Evolutionary conservation across 2,329 filamentous ascomycete species (phyloP).

Genomic region (Aspergillus eucalypticola): DNA sequence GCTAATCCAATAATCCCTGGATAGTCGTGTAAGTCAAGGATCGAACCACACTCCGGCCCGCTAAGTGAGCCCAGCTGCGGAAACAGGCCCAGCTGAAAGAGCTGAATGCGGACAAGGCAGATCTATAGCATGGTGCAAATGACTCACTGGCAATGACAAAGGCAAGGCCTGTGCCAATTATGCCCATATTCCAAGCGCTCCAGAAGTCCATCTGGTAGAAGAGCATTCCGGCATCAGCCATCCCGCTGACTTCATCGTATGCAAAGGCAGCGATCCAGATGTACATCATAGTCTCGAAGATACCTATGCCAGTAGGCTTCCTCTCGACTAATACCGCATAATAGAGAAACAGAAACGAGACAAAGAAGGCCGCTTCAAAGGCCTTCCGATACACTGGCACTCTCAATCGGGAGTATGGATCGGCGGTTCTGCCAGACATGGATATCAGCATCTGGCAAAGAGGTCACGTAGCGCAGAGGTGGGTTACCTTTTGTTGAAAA

Average conservation of each 20-base stretch:
- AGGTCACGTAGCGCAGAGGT: neutral
- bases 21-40: conserved; percentile 1
- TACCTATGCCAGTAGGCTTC: conserved; percentile 65
- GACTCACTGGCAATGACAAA: conserved; percentile 72
- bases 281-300: conserved; percentile 72
- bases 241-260: conserved; percentile 84
- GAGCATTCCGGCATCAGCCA: conserved; percentile 79
- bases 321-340: conserved; percentile 81
- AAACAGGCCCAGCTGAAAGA: conserved; percentile 7
- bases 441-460: neutral
- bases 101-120: conserved; percentile 22
- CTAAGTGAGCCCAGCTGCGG: neutral
- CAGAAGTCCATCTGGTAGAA: conserved; percentile 85
- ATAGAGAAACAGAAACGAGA: conserved; percentile 74
- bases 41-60: neutral
- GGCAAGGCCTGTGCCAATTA: conserved; percentile 69
- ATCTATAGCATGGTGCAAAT: conserved; percentile 10
- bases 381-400: conserved; percentile 83
- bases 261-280: conserved; percentile 85
- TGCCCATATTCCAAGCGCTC: conserved; percentile 72
- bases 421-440: conserved; percentile 53
- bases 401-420: conserved; percentile 72
- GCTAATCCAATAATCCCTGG: conserved; percentile 67
- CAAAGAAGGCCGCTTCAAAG: conserved; percentile 81
- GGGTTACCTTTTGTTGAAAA: conserved; percentile 63